A percentile compares a stretch with the other conserved stretches of the same genome.
These are phyloP conservation scores for Colletotrichum australisinense DNA, from an alignment of 2,329 filamentous ascomycete species.

Conservation along the genomic window DNA sequence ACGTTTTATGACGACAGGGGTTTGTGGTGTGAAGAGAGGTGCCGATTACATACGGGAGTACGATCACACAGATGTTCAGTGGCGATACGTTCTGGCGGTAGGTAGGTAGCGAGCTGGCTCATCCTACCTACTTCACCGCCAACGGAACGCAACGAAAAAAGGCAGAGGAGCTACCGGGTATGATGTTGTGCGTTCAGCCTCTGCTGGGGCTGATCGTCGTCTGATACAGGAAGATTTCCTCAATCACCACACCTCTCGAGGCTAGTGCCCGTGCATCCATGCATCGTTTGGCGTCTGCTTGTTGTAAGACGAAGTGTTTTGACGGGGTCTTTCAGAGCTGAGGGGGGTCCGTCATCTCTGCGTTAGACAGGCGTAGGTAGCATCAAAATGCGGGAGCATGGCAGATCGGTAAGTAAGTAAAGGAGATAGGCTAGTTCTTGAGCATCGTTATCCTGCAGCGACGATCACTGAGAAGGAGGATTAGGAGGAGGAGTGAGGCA, in stretches of 20 bases:
- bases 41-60: too few relatives aligned
- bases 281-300: too few relatives aligned
- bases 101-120: neutral
- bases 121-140: too few relatives aligned
- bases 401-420: neutral
- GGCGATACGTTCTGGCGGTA: neutral
- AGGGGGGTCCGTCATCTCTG: neutral
- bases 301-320: too few relatives aligned
- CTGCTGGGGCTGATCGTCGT: slow-evolving; percentile 25
- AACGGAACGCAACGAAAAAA: too few relatives aligned
- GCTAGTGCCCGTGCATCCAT: too few relatives aligned
- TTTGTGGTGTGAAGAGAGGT: too few relatives aligned
- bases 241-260: neutral
- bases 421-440: too few relatives aligned
- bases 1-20: neutral
- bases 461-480: neutral
- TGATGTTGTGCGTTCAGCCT: neutral
- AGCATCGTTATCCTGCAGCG: neutral
- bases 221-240: neutral
- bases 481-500: neutral
- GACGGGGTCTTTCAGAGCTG: too few relatives aligned
- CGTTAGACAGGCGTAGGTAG: neutral
- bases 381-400: too few relatives aligned
- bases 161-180: neutral
- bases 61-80: neutral